Evolutionary conservation across 2,329 filamentous ascomycete genomes (phyloP), one percentile per base, ranked within the genome.

Genomic region (Paramyrothecium roridum): DNA sequence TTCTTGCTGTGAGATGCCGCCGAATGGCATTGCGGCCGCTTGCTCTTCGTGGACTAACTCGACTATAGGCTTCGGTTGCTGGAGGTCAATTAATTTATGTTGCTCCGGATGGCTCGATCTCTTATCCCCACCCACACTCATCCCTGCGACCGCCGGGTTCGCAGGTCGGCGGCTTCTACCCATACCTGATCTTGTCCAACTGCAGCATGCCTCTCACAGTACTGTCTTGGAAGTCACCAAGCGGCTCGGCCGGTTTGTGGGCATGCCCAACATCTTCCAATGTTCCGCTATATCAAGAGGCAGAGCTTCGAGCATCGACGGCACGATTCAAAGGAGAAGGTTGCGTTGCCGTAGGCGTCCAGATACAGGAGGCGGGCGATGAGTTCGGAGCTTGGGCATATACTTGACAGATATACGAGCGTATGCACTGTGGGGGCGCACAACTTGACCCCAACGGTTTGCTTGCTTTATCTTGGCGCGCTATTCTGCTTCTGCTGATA

Each of bases 11-110:
- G 43, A 23, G 62, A 51, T 6, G 3, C 17, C 1, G 1, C 8
- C 4, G 21, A 21, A 16, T 43, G 37, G 13, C 26, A 30, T 30
- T 10, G 26, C 10, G 26, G 10, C 26, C 26, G 26, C 26, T 30
- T 30, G 26, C 26, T 30, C 26, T 4, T 30, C 26, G 4, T 30
- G 26, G 26, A 30, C 48, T 53, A 54, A 53, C 21, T 16, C 20
- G n/a, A 19, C 4, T 10, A 21, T 11, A 75, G 71, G 78, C 83
- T 33, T 65, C 76, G 30, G 85, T 87, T 4, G 84, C 85, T 6
- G 85, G 85, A 26, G 86, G 86, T 23, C 85, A 89, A 63, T 70
- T 76, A 55, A 76, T 87, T 61, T 89, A 83, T 67, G 75, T 88
- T 55, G 73, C 70, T 3, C 73, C 78, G 3, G 68, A 75, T 23